These are phyloP conservation scores for Blumeriella jaapii DNA, from an alignment of 2,329 filamentous ascomycete genomes.

Conservation along the genomic window DNA sequence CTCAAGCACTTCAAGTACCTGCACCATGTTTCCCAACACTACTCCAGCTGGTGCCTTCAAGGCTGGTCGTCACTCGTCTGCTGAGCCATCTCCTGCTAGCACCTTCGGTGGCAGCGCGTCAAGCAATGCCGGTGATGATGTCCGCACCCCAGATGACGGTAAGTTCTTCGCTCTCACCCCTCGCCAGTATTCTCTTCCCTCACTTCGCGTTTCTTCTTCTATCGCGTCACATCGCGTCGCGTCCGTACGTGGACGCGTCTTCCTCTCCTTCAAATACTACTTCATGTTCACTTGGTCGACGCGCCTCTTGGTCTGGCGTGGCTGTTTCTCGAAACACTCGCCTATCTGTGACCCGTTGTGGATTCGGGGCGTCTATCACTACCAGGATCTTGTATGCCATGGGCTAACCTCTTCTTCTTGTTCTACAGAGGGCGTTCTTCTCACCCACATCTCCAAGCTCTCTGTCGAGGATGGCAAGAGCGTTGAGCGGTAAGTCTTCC, in stretches of 20 bases:
- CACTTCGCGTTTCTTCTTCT: background rate
- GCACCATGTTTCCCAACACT: background rate
- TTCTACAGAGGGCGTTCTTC: constrained; percentile 5
- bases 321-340: too few relatives aligned
- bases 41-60: constrained; percentile 1
- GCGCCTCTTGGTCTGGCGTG: too few relatives aligned
- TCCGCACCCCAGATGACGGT: constrained; percentile 17
- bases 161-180: background rate
- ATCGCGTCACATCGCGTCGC: background rate
- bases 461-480: constrained; percentile 4
- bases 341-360: background rate
- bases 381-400: too few relatives aligned
- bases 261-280: background rate
- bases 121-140: constrained; percentile 16
- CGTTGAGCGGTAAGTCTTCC: constrained; percentile 14
- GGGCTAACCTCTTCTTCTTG: constrained; percentile 4
- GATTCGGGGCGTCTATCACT: background rate
- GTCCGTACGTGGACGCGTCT: background rate
- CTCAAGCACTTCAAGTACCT: background rate
- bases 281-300: background rate
- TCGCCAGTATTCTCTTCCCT: background rate
- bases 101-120: constrained; percentile 18
- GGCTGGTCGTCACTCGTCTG: constrained; percentile 6
- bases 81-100: constrained; percentile 20
- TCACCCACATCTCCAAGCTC: constrained; percentile 9